A percentile compares a stretch with the other conserved stretches of the same genome.
These are phyloP conservation scores for Heritiera littoralis DNA, from an alignment of 345 rosid species.

Conservation along the genomic window DNA sequence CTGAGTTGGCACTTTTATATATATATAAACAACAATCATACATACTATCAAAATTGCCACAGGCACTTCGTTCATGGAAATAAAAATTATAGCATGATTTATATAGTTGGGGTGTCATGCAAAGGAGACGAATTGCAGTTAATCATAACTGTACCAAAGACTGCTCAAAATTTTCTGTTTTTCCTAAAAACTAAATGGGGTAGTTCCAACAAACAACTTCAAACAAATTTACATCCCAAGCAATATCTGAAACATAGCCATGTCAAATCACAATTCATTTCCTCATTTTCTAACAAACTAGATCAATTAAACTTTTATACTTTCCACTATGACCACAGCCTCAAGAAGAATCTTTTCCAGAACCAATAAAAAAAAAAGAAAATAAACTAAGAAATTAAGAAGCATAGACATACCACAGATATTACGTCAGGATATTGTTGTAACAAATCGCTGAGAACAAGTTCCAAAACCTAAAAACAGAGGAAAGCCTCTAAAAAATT, in stretches of 20 bases:
- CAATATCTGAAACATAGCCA: not conserved
- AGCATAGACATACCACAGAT: conserved; percentile 55
- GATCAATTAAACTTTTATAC: not conserved
- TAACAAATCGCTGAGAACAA: conserved; percentile 67
- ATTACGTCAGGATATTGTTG: conserved; percentile 67
- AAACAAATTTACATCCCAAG: not conserved
- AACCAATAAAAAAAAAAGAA: not conserved
- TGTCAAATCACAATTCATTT: not conserved
- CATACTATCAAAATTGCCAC: not conserved
- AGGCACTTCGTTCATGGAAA: not conserved
- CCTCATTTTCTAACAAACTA: not conserved
- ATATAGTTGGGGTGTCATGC: not conserved
- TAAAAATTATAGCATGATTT: not conserved
- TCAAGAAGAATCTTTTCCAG: not conserved
- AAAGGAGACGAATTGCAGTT: not conserved
- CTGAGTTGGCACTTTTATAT: not conserved
- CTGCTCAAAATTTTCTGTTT: not conserved
- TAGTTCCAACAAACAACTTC: not conserved
- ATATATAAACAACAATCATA: not conserved
- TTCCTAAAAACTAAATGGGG: not conserved
- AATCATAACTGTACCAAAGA: not conserved
- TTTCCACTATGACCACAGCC: not conserved
- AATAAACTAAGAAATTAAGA: not conserved
- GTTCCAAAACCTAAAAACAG: conserved; percentile 71
- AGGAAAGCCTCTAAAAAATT: not conserved